phyloP scores from a whole-genome alignment of 163 green algal genomes.

The Scenedesmus sp. region DNA sequence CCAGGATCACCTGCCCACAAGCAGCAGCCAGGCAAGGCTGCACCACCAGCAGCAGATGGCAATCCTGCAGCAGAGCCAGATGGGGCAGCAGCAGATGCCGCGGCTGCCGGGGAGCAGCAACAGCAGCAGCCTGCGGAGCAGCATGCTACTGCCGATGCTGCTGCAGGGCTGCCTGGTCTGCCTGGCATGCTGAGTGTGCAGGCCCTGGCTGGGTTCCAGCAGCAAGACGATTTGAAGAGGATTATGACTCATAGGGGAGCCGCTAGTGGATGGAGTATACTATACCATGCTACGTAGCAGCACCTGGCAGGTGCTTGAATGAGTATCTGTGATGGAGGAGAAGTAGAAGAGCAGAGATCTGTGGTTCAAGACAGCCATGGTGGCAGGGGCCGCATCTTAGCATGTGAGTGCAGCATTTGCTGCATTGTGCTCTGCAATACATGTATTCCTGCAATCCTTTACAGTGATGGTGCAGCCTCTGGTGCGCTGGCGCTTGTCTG shows the following conservation, averaged over 20 bases:
- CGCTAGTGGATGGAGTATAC: not conserved
- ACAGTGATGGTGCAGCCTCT: too few relatives aligned
- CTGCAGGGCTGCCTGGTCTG: not conserved
- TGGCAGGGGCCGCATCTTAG: too few relatives aligned
- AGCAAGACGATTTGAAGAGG: constrained; percentile 53
- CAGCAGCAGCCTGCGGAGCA: not conserved
- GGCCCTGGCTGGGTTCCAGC: not conserved
- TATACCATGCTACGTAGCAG: too few relatives aligned
- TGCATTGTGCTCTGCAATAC: too few relatives aligned
- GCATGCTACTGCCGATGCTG: not conserved
- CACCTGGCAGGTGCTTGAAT: too few relatives aligned
- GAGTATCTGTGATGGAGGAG: too few relatives aligned
- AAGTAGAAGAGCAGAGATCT: too few relatives aligned
- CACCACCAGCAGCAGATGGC: not conserved
- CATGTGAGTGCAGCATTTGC: too few relatives aligned
- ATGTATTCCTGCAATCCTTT: too few relatives aligned
- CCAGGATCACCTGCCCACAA: constrained; percentile 8
- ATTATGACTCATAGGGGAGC: constrained; percentile 46
- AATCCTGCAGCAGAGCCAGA: not conserved
- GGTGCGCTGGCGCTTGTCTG: too few relatives aligned
- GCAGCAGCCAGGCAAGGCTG: constrained; percentile 1
- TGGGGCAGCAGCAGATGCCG: not conserved
- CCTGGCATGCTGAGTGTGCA: constrained; percentile 25
- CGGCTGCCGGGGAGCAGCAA: not conserved
- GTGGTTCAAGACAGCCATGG: too few relatives aligned